Evolutionary conservation across 202 grass and related monocot genomes (phyloP).

Genomic region (Eragrostis tef): DNA sequence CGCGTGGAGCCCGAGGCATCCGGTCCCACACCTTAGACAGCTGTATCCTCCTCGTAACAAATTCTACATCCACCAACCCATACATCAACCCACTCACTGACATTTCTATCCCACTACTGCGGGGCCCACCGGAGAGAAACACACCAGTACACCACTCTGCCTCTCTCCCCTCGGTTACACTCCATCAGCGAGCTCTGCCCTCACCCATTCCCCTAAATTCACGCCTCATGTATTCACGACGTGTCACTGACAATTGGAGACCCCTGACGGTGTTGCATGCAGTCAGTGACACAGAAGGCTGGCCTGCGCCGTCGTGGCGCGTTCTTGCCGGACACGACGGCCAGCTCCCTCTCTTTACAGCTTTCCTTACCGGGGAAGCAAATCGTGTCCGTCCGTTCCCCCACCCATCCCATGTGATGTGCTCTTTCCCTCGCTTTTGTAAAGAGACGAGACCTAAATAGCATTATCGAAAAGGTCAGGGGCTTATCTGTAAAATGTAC

Average conservation of each 20-base stretch:
- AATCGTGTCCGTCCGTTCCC: constrained; percentile 54
- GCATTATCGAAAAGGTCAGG: too few species aligned
- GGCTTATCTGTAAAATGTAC: too few species aligned
- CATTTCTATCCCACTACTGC: not conserved
- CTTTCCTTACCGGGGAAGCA: constrained; percentile 59
- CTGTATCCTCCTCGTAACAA: not conserved
- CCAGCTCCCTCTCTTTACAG: constrained; percentile 41
- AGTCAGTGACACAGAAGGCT: not conserved
- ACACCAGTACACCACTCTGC: not conserved
- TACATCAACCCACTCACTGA: not conserved
- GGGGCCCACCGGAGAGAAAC: not conserved
- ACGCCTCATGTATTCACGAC: not conserved
- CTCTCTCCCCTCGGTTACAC: not conserved
- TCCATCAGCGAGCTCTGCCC: not conserved
- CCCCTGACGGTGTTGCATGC: too few species aligned
- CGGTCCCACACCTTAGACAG: not conserved
- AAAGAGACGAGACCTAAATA: too few species aligned
- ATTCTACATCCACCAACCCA: too few species aligned
- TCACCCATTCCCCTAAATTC: not conserved
- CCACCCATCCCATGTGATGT: constrained; percentile 42
- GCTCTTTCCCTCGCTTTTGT: constrained; percentile 42
- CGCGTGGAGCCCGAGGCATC: not conserved
- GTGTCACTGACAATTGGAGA: not conserved
- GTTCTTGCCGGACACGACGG: not conserved
- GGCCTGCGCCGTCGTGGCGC: not conserved